A percentile compares a stretch with the other conserved stretches of the same genome.
phyloP scores from a whole-genome alignment of 208 protist species.

The Leishmania tarentolae region DNA sequence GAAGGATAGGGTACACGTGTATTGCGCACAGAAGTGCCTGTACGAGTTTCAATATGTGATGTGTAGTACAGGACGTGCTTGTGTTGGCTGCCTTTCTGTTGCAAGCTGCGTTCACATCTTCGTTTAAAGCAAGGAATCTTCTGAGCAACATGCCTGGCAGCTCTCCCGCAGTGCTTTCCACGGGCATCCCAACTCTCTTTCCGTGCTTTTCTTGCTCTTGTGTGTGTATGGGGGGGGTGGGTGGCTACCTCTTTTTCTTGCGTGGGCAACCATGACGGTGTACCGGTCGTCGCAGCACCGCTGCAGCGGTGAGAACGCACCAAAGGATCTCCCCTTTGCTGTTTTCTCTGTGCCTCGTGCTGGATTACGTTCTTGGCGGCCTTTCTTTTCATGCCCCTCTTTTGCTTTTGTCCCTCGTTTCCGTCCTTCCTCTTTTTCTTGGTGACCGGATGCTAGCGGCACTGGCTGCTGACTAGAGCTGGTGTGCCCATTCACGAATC shows the following conservation, averaged over 20 bases:
- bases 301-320: background rate
- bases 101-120: background rate
- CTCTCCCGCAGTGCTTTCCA: background rate
- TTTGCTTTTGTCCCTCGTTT: background rate
- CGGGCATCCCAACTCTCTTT: background rate
- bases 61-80: background rate
- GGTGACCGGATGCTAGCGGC: background rate
- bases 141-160: background rate
- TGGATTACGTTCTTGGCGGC: background rate
- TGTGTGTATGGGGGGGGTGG: too few relatives aligned
- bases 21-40: background rate
- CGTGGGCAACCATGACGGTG: background rate
- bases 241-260: background rate
- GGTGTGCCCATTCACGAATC: background rate
- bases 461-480: background rate
- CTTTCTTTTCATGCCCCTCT: constrained; percentile 10
- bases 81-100: background rate
- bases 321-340: background rate
- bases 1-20: background rate
- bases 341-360: background rate
- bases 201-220: background rate
- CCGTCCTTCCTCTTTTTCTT: background rate
- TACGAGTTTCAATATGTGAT: background rate
- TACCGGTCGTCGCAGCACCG: background rate
- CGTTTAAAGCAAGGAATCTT: background rate